These are phyloP conservation scores for Calcarisporium arbuscula DNA, from an alignment of 2,329 filamentous ascomycete species.

Conservation along the genomic window DNA sequence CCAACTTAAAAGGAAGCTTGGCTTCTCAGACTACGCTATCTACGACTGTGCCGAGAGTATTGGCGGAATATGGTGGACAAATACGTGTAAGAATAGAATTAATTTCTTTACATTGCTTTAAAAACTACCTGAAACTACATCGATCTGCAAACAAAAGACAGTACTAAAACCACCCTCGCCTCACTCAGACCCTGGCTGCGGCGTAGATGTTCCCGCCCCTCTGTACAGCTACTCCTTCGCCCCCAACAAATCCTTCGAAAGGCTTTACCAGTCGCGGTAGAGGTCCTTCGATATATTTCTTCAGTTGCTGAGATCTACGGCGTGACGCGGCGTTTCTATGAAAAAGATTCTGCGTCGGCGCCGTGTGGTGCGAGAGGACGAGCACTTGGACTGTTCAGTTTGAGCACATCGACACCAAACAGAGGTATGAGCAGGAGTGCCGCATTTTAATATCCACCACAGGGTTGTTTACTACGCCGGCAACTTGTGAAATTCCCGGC, in stretches of 20 bases:
- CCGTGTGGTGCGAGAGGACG: background rate
- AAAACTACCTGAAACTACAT: no score
- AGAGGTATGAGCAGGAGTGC: background rate
- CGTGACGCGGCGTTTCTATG: background rate
- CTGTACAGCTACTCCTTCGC: background rate
- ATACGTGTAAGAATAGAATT: background rate
- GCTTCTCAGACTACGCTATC: background rate
- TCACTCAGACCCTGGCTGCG: background rate
- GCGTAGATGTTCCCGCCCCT: background rate
- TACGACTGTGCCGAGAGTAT: background rate
- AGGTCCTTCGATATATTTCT: background rate
- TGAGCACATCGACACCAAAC: background rate
- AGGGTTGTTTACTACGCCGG: background rate
- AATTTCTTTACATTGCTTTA: no score
- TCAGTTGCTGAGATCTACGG: background rate
- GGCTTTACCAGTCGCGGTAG: background rate
- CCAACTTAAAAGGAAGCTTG: background rate
- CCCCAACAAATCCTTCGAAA: background rate
- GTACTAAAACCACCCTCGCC: no score
- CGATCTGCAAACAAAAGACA: no score
- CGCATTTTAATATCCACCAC: background rate
- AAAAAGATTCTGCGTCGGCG: background rate
- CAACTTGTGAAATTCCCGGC: background rate
- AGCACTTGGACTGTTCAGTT: background rate
- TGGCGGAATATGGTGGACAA: background rate